phyloP scores from a whole-genome alignment of 371 early-diverging fungal genomes.

The Mucor mucedo region DNA sequence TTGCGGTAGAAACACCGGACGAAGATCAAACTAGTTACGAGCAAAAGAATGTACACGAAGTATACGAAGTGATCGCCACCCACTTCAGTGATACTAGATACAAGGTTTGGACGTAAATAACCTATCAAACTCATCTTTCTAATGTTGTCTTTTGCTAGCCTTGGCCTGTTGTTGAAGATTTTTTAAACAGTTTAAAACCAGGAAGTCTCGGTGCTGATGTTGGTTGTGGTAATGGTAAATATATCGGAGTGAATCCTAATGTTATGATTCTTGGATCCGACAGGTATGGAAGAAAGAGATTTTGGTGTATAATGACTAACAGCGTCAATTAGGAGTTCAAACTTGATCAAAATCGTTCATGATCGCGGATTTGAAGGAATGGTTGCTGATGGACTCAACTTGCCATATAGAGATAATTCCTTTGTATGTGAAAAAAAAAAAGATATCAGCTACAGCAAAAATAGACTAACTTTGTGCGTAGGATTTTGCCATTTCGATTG shows the following conservation, averaged over 20 bases:
- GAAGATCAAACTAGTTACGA: slow-evolving; percentile 66
- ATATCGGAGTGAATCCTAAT: slow-evolving; percentile 83
- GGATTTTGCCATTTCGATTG: slow-evolving; percentile 95
- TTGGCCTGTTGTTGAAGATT: slow-evolving; percentile 96
- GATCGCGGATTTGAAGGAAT: slow-evolving; percentile 84
- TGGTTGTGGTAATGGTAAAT: slow-evolving; percentile 98
- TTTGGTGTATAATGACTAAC: not conserved
- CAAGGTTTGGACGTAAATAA: slow-evolving; percentile 53
- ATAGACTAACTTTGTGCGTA: slow-evolving; percentile 24
- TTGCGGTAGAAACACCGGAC: slow-evolving; percentile 56
- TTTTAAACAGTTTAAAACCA: slow-evolving; percentile 60
- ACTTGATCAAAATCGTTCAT: slow-evolving; percentile 78
- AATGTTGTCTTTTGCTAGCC: slow-evolving; percentile 54
- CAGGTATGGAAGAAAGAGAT: slow-evolving; percentile 52
- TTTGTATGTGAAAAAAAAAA: slow-evolving; percentile 62
- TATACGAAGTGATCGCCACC: slow-evolving; percentile 90
- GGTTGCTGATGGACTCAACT: slow-evolving; percentile 80
- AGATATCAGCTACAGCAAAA: not conserved
- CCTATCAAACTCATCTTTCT: not conserved
- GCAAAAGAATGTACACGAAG: slow-evolving; percentile 83
- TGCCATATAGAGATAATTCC: slow-evolving; percentile 74
- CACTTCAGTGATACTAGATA: slow-evolving; percentile 96
- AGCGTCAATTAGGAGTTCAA: slow-evolving; percentile 61
- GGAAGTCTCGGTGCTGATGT: slow-evolving; percentile 92
- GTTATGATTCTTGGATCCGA: slow-evolving; percentile 86